Conservation (phyloP, 2,329 filamentous ascomycete genomes). For the Blumeriella jaapii region DNA sequence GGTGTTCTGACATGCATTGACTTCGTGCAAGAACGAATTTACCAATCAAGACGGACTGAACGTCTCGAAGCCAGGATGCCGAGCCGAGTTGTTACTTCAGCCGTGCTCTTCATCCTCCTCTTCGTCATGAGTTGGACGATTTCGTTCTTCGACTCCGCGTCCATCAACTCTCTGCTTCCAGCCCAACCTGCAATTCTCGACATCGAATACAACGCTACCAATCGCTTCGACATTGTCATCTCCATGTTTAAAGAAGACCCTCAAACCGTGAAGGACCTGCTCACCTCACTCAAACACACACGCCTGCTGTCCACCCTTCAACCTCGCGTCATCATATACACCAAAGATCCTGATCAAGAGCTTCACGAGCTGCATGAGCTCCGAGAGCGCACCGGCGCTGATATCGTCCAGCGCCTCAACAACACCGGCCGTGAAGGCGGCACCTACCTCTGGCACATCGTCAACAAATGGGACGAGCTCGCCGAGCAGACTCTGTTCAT, state of each 20-base stretch:
- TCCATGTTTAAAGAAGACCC: conserved; percentile 20
- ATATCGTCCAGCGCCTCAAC: conserved; percentile 20
- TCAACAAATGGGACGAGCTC: conserved; percentile 32
- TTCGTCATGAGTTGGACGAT: conserved; percentile 2
- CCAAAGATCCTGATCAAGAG: conserved; percentile 15
- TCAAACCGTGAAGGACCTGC: conserved; percentile 12
- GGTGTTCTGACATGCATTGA: conserved; percentile 4
- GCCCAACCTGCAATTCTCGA: conserved; percentile 12
- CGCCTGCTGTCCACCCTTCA: conserved; percentile 12
- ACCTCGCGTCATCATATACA: conserved; percentile 20
- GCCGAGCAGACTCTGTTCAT: conserved; percentile 37
- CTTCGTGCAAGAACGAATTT: conserved; percentile 1
- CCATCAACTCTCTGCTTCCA: conserved; percentile 5
- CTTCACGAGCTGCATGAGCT: conserved; percentile 12
- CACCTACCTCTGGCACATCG: conserved; percentile 37
- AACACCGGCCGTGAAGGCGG: conserved; percentile 37
- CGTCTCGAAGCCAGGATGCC: conserved; percentile 1
- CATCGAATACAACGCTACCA: conserved; percentile 9
- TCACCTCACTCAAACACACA: conserved; percentile 17
- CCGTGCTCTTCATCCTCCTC: conserved; percentile 4
- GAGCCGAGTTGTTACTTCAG: conserved; percentile 6
- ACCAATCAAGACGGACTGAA: conserved; percentile 2
- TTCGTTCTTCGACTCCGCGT: conserved; percentile 1
- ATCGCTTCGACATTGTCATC: conserved; percentile 23
- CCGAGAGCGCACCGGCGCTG: conserved; percentile 15